Evolutionary conservation across 148 eudicot species (phyloP), one percentile per base, ranked within the genome.

Genomic region (Rheum nobile): DNA sequence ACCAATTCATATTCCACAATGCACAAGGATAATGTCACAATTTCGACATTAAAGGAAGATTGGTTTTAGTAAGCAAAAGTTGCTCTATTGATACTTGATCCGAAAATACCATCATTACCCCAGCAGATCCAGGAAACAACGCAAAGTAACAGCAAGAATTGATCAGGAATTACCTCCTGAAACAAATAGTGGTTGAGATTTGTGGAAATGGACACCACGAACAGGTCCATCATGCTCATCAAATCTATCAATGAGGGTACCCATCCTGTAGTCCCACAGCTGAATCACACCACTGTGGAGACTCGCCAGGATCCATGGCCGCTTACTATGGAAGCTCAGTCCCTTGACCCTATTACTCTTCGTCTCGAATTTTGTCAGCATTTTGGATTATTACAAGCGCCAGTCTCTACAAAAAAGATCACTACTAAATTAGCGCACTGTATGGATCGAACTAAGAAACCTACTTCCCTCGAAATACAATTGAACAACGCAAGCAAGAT

Each of bases 221-320:
- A 88, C 91, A 5, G 91, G 92, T n/a, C 92, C 92, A 78, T 88
- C 88, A 11, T 88, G 89, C 83, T 88, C 92, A 47, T 86, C 88
- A 19, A 86, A 88, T 1, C 86, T 82, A 75, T 88, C 92, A 55
- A 88, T 86, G 37, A 88, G 88, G 37, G 92, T 86, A 21, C 92
- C 92, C 88, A 86, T 84, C 32, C 89, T 73, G 74, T 88, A 88
- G 77, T 88, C 92, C 92, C 92, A 88, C 43, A 88, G 84, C 86
- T 88, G 92, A 79, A 88, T 84, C 74, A 88, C 92, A 22, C 92
- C 92, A 35, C 89, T 88, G 79, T 86, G 89, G 16, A 88, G 89
- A 79, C 88, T 84, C 21, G 92, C 89, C 54, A 88, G 79, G 83
- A 88, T 88, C 92, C 92, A 88, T 54, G 92, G 92, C 77, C 89